Evolutionary conservation across 352 stramenopile genomes (phyloP), one percentile per base, ranked within the genome.

Genomic region (Phytopythium chamaehyphon): DNA sequence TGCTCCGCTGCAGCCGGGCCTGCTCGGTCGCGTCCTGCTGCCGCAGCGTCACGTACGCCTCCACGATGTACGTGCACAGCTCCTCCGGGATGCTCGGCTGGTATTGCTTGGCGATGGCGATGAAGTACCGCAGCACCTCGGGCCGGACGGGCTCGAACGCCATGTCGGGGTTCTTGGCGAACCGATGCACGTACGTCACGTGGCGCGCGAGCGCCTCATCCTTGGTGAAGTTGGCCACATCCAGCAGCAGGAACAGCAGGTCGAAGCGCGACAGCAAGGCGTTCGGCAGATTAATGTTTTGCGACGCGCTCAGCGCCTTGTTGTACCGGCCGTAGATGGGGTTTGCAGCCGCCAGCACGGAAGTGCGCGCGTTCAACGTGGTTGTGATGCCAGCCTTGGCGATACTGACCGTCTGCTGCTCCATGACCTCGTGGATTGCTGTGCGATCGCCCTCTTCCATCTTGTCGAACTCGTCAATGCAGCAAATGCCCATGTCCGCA

Each of bases 241-340:
- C 98, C 31, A 99, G 70, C 54, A 99, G 89, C 38, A 99, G 66
- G 65, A 99, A 99, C 43, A 99, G 78, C 26, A 99, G 68, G 73
- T 99, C 98, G 64, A 99, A 99, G 60, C 98, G 94, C 67, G 95
- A 99, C 7, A 99, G 71, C 45, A 99, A 76, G n/a, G 96, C 98
- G 55, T 99, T 98, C 18, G 98, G 97, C 22, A 99, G 73, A 67
- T 99, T 99, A 68, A 99, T 98, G 77, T 99, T 99, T 70, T 99
- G 77, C 3, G 84, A 95, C 16, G 84, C 84, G 36, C 79, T 90
- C 15, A 92, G 71, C 31, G 83, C 84, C 60, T 82, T 85, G 60
- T 95, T 93, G 72, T 93, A 94, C 21, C 84, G 82, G 36, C 98
- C 98, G 26, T 94, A 96, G 58, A 99, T 98, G 22, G 98, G 98